Evolutionary conservation across 108 stramenopile species (phyloP), one percentile per base, ranked within the genome.

Genomic region (Bacterosira constricta): DNA sequence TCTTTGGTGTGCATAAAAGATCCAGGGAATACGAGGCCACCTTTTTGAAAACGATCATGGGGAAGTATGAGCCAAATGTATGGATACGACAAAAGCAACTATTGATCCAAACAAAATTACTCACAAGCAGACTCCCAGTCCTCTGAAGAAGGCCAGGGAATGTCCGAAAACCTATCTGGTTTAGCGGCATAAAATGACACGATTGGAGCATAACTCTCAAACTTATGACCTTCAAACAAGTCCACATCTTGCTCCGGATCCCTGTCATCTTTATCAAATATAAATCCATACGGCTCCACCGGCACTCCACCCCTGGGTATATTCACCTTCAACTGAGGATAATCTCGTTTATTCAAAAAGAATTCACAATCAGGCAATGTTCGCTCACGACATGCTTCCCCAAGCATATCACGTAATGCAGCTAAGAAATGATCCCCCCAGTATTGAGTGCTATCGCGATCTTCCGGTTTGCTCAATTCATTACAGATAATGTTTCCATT

Each of bases 401-500:
- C 96, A 23, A 99, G 81, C 92, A 99, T 97, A 71, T 99, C 97
- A 15, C 96, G 81, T n/a, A 99, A 75, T 6, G 96, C 88, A 11
- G 95, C 86, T 53, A 98, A 52, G 73, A 99, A 98, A 50, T 97
- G 96, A 82, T 99, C 99, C 46, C 97, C 97, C 98, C 99, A 99
- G 72, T 85, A 86, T 69, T 97, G 92, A 36, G 81, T 83, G 58
- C 90, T 87, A 17, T 87, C 80, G 31, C 75, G 81, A 66, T 92
- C 85, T 64, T 85, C 84, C 4, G 89, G 83, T 25, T 82, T 73
- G 45, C 83, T 86, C 70, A 97, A 81, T 80, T 98, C 98, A 77
- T 99, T 99, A 78, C 98, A 99, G 66, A 99, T 98, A 78, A 99
- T 99, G 66, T 99, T 99, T 5, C 99, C 99, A 75, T 99, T 99